phyloP scores from a whole-genome alignment of 345 rosid species.

The Eucalyptus fibrosa region DNA sequence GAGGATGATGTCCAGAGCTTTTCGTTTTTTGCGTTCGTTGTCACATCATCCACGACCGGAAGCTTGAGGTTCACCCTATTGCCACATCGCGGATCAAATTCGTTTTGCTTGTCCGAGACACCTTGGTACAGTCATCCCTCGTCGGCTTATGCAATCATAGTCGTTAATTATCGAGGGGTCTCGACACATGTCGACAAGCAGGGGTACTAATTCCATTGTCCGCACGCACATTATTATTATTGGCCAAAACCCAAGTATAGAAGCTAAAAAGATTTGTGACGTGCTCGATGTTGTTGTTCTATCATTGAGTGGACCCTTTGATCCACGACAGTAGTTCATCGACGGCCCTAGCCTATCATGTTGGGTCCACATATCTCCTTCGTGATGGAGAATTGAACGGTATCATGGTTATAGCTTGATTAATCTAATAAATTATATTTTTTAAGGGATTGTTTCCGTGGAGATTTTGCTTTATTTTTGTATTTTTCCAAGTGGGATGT shows the following conservation, averaged over 20 bases:
- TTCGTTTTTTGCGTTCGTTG: background rate
- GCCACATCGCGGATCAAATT: background rate
- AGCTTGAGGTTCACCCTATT: background rate
- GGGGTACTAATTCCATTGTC: background rate
- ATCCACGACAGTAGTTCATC: background rate
- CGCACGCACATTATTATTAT: background rate
- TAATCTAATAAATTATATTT: background rate
- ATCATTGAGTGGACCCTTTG: background rate
- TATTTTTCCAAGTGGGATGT: background rate
- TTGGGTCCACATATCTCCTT: background rate
- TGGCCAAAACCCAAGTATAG: background rate
- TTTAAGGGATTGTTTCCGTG: background rate
- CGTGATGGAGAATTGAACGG: background rate
- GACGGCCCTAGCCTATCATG: background rate
- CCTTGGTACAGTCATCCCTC: background rate
- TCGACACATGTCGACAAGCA: background rate
- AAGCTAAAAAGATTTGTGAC: background rate
- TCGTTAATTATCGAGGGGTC: background rate
- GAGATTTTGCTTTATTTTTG: background rate
- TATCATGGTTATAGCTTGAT: background rate
- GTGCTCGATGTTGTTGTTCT: background rate
- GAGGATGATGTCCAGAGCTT: background rate
- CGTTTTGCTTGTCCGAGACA: background rate
- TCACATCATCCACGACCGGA: background rate
- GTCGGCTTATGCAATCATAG: background rate